A percentile compares a stretch with the other conserved stretches of the same genome.
These are phyloP conservation scores for Tuber aestivum DNA, from an alignment of 495 filamentous ascomycete species.

Conservation along the genomic window DNA sequence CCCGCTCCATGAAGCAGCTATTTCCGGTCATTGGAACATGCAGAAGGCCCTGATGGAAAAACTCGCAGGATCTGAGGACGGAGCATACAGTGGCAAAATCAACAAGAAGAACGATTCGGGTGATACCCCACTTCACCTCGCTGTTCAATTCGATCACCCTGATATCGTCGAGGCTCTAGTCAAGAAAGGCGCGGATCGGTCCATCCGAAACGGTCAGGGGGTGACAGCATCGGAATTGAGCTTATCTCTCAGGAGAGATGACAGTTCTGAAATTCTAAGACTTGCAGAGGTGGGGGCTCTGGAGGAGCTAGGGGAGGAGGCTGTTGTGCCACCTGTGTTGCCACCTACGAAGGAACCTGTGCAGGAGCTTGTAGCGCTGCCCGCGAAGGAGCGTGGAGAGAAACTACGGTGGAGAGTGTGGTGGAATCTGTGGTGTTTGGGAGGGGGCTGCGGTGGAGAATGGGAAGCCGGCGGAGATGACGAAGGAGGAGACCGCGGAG, in stretches of 20 bases:
- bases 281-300: too few species aligned
- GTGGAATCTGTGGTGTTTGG: too few species aligned
- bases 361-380: too few species aligned
- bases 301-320: too few species aligned
- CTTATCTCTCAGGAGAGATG: slow-evolving; percentile 65
- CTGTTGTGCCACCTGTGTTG: too few species aligned
- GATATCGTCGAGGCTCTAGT: neutral
- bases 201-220: slow-evolving; percentile 12
- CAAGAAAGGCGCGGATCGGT: neutral
- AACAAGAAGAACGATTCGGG: neutral
- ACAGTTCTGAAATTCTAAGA: slow-evolving; percentile 50
- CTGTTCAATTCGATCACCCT: neutral
- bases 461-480: too few species aligned
- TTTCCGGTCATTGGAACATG: neutral
- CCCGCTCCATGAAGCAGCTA: neutral
- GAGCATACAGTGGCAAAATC: neutral
- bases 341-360: too few species aligned
- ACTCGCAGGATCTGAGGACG: neutral
- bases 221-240: slow-evolving; percentile 51
- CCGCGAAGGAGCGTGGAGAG: too few species aligned
- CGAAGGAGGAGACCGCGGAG: too few species aligned
- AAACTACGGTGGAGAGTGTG: too few species aligned
- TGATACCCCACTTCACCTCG: neutral
- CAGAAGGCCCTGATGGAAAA: neutral
- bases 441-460: too few species aligned